Evolutionary conservation across 2,329 filamentous ascomycete genomes (phyloP).

Genomic region (Aspergillus alliaceus): DNA sequence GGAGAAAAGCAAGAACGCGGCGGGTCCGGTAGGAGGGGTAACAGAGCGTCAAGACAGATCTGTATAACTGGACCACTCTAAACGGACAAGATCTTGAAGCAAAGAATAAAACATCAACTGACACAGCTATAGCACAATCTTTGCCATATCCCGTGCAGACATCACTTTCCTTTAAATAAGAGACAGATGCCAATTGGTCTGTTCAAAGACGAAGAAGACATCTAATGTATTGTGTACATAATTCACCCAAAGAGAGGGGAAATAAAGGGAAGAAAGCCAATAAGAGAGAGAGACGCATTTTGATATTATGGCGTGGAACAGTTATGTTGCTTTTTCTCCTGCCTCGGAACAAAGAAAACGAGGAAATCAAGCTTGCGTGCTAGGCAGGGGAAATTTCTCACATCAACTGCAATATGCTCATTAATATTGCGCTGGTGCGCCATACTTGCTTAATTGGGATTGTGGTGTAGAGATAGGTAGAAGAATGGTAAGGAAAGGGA

Average conservation of each 20-base stretch:
- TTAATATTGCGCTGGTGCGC: constrained; percentile 26
- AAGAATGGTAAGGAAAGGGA: background rate
- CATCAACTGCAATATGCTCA: constrained; percentile 36
- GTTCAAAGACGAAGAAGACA: background rate
- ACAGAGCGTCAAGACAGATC: background rate
- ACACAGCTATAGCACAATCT: background rate
- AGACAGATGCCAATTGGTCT: background rate
- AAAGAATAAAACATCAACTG: background rate
- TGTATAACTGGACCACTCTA: background rate
- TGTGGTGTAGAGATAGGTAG: background rate
- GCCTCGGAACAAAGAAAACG: background rate
- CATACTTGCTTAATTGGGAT: constrained; percentile 19
- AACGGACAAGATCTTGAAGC: background rate
- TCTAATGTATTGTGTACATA: background rate
- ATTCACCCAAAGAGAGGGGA: background rate
- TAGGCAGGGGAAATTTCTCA: constrained; percentile 19
- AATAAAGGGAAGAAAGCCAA: background rate
- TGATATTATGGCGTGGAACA: background rate
- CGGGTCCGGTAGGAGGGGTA: background rate
- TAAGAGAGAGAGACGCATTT: background rate
- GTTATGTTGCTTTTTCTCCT: background rate
- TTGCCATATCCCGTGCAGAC: background rate
- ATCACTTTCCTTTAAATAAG: background rate
- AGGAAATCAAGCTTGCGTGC: background rate
- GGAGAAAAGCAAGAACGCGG: background rate